Conservation (phyloP, 495 filamentous ascomycete species). For the Annulohypoxylon bovei region DNA sequence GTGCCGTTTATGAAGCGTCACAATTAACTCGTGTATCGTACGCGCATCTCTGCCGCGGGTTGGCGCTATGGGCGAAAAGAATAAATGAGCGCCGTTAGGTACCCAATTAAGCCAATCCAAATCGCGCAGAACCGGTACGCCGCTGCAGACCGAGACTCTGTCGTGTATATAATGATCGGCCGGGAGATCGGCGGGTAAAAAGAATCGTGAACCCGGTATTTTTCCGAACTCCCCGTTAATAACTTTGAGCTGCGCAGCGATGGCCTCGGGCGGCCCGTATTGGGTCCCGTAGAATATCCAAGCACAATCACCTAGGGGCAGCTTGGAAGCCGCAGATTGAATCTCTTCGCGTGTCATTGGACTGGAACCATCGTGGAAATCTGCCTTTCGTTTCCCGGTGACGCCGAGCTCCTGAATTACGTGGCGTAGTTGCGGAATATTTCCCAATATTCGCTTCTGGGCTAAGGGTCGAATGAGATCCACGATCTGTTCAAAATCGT, state of each 20-base stretch:
- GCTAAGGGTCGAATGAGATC: slow-evolving; percentile 64
- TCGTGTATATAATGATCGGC: slow-evolving; percentile 46
- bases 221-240: slow-evolving; percentile 58
- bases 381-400: slow-evolving; percentile 49
- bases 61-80: slow-evolving; percentile 66
- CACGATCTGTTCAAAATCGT: slow-evolving; percentile 60
- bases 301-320: slow-evolving; percentile 50
- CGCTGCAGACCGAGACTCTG: slow-evolving; percentile 44
- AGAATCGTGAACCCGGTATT: slow-evolving; percentile 58
- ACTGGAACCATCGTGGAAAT: slow-evolving; percentile 31
- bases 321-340: slow-evolving; percentile 46
- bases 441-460: slow-evolving; percentile 59
- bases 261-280: slow-evolving; percentile 59
- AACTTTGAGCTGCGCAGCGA: slow-evolving; percentile 53
- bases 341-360: slow-evolving; percentile 52
- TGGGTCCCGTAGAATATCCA: slow-evolving; percentile 68
- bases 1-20: slow-evolving; percentile 48
- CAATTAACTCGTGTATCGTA: slow-evolving; percentile 55
- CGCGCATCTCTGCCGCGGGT: slow-evolving; percentile 61
- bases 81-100: slow-evolving; percentile 65
- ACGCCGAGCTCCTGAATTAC: slow-evolving; percentile 59
- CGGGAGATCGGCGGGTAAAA: slow-evolving; percentile 50
- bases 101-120: slow-evolving; percentile 66
- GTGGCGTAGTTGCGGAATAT: slow-evolving; percentile 62
- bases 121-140: slow-evolving; percentile 61